Base-by-base conservation (phyloP, 2,329 filamentous ascomycete genomes). In the Arthrobotrys sphaeroides region DNA sequence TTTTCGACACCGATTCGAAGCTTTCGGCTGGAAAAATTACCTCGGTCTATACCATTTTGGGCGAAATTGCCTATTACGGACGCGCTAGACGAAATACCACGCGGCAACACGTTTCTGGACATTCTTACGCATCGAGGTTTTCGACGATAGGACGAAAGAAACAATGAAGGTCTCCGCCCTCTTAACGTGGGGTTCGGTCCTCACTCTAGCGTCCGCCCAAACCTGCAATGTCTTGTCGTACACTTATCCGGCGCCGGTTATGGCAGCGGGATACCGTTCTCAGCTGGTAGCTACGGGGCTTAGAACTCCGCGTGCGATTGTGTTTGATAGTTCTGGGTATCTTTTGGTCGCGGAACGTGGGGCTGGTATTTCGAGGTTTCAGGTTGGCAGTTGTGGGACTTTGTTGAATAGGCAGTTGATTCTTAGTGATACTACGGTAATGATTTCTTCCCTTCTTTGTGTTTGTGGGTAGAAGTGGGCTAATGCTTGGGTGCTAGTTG, bases 281-380 rank as follows among this genome's bases (percentile, higher is more conserved):
- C 82, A 84, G 72, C 81, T 86, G 1, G 79, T 86, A 20, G 83
- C 83, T 40, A 82, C 82, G 24, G 82, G 82, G 13, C 79, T 86
- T 53, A 82, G 78, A 3, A 81, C 80, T 9, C 86, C 86, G 1
- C 83, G 86, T 10, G 81, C 83, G 51, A 82, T 87, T 57, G 78
- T 83, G 3, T 84, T 87, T 66, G 86, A 87, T 76, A 78, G 73
- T 3, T 80, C 81, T 33, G 85, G 85, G 3, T 83, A 82, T 2
- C 81, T 87, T 12, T 81, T 87, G 1, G 82, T 87, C 13, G 80
- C 86, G 42, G 83, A 86, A 60, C 77, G 81, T 0, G 82, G 83
- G 5, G 80, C 78, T 1, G 85, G 86, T 1, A 81, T 87, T 33
- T 79, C 82, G 13, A 83, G 81, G 26, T 67, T 86, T 45, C 80